Conservation (phyloP, 2,329 filamentous ascomycete species). For the Escovopsis sp. region DNA sequence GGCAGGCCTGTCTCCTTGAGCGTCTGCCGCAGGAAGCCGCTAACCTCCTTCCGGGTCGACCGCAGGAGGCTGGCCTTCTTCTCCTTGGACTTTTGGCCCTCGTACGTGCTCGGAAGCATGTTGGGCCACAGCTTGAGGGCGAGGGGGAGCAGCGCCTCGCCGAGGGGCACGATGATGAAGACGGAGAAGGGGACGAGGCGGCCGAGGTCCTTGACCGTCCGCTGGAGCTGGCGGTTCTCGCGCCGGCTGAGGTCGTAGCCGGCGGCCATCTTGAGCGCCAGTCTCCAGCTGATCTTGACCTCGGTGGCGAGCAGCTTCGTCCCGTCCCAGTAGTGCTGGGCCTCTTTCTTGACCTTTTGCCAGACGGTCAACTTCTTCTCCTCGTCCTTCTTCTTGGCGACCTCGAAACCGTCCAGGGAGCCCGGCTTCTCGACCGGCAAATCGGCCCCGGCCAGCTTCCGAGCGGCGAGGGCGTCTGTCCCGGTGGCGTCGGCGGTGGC, state of each 20-base stretch:
- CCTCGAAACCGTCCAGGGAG: constrained; percentile 41
- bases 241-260: constrained; percentile 91
- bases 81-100: constrained; percentile 81
- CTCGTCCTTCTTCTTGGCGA: constrained; percentile 42
- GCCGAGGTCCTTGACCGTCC: constrained; percentile 85
- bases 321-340: constrained; percentile 93
- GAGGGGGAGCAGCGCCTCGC: constrained; percentile 79
- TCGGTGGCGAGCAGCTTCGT: constrained; percentile 89
- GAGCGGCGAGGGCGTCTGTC: constrained; percentile 14
- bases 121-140: constrained; percentile 94
- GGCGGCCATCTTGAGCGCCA: constrained; percentile 93
- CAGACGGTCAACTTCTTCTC: constrained; percentile 76
- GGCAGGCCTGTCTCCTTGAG: constrained; percentile 88
- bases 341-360: constrained; percentile 92
- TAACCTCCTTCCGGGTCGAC: constrained; percentile 84
- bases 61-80: constrained; percentile 70
- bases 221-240: constrained; percentile 81
- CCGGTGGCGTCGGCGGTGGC: constrained; percentile 8
- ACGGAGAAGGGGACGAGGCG: constrained; percentile 91
- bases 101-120: constrained; percentile 91
- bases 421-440: constrained; percentile 49
- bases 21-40: constrained; percentile 74
- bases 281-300: constrained; percentile 76
- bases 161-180: constrained; percentile 93
- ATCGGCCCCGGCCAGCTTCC: constrained; percentile 38